Evolutionary conservation across 2,329 filamentous ascomycete genomes (phyloP).

Genomic region (Phoma herbarum): DNA sequence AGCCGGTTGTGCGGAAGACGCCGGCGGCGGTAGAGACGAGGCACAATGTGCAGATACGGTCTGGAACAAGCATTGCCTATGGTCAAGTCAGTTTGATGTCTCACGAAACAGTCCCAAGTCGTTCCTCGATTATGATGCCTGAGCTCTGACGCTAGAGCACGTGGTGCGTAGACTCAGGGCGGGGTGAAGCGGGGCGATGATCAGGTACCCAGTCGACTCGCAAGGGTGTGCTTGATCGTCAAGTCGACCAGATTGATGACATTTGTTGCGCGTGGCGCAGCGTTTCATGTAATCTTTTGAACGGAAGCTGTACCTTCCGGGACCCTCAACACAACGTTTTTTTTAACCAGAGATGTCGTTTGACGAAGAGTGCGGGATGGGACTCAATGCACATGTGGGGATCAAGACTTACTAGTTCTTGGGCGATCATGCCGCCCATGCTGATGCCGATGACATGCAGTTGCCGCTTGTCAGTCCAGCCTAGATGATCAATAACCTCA

Average conservation of each 20-base stretch:
- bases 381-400: slow-evolving; percentile 6
- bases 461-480: slow-evolving; percentile 69
- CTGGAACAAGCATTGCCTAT: slow-evolving; percentile 56
- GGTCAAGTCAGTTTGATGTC: slow-evolving; percentile 6
- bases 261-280: slow-evolving; percentile 29
- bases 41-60: slow-evolving; percentile 59
- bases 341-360: background rate
- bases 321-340: background rate
- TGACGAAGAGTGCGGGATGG: slow-evolving; percentile 15
- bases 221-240: slow-evolving; percentile 36
- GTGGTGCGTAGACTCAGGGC: slow-evolving; percentile 19
- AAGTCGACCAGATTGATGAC: slow-evolving; percentile 2
- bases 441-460: slow-evolving; percentile 79
- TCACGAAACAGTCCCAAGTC: background rate
- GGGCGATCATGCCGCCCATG: slow-evolving; percentile 92
- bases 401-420: slow-evolving; percentile 70
- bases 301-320: slow-evolving; percentile 43
- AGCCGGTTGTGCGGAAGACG: slow-evolving; percentile 61
- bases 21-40: slow-evolving; percentile 60
- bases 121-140: slow-evolving; percentile 1
- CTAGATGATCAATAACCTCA: slow-evolving; percentile 73
- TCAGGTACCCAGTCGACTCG: slow-evolving; percentile 25
- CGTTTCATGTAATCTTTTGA: slow-evolving; percentile 21
- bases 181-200: slow-evolving; percentile 35
- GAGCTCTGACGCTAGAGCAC: background rate